Conservation (phyloP, 805 yeast species). For the Deakozyma indianensis region DNA sequence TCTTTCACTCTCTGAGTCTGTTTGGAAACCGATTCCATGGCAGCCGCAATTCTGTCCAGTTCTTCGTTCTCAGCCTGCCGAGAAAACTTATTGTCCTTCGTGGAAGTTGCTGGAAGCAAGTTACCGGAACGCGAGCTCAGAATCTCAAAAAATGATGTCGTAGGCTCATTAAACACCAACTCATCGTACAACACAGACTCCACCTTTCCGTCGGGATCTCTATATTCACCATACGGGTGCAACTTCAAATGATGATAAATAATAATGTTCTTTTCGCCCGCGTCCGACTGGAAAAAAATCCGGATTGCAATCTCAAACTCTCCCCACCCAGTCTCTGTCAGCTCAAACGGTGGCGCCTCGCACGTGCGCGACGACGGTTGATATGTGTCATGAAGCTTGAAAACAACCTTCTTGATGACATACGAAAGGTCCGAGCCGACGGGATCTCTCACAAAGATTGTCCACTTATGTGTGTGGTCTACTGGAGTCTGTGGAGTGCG, state of each 20-base stretch:
- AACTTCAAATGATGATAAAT: conserved; percentile 81
- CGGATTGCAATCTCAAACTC: conserved; percentile 89
- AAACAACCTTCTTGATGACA: conserved; percentile 77
- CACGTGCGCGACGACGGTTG: conserved; percentile 73
- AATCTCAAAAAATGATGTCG: conserved; percentile 70
- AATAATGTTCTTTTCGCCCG: conserved; percentile 75
- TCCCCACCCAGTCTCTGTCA: conserved; percentile 99
- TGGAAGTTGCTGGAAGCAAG: conserved; percentile 22
- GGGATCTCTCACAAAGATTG: conserved; percentile 78
- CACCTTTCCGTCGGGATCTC: conserved; percentile 23
- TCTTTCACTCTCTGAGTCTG: conserved; percentile 30
- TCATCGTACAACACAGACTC: conserved; percentile 69
- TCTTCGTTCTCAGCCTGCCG: conserved; percentile 51
- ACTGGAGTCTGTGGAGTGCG: conserved; percentile 52
- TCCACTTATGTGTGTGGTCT: conserved; percentile 95
- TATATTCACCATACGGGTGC: conserved; percentile 54
- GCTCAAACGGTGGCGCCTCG: conserved; percentile 85
- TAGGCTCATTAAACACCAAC: conserved; percentile 88
- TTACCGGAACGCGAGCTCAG: conserved; percentile 38
- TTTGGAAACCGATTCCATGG: conserved; percentile 28
- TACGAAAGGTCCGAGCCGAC: conserved; percentile 66
- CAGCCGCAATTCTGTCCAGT: conserved; percentile 37
- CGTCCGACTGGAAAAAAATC: conserved; percentile 72
- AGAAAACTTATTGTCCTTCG: conserved; percentile 24
- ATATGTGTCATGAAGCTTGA: conserved; percentile 91